Evolutionary conservation across 495 filamentous ascomycete species (phyloP), one percentile per base, ranked within the genome.

Genomic region (Friedmanniomyces simplex): DNA sequence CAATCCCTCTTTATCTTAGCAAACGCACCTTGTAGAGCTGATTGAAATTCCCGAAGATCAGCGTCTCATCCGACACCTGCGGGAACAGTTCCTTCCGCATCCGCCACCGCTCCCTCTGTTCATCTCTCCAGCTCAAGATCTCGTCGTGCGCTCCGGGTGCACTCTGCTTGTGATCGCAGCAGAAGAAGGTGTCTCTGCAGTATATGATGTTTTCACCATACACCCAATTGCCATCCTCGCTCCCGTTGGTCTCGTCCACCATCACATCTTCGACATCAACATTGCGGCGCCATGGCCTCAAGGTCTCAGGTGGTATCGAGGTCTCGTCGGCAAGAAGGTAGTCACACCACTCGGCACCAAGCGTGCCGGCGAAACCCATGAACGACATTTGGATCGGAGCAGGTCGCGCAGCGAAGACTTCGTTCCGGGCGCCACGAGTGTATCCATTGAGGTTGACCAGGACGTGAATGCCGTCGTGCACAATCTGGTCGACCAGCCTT

Each of bases 311-410:
- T 0, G 93, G 94, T 52, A 99, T 85, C 0, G 93, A 90, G 8
- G 88, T 87, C 45, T 84, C 74, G 65, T 99, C 93, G 3, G 93
- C 91, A 28, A 97, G 79, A 28, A 99, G 82, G 65, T 99, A 99
- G 65, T 99, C 93, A 68, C 93, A 99, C 93, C 93, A 99, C 66
- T 97, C 93, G 26, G 93, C 93, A 12, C 94, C 93, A 10, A 99
- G 76, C 1, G 93, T 96, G 7, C 93, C 93, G 0, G 93, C 93
- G 70, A 99, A 97, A 1, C 93, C 93, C 93, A 99, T 99, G 68
- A 99, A 99, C 0, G 93, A 96, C 93, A 99, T 99, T 63, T 97
- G 93, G 50, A 99, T 91, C 0, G 93, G 93, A 2, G 90, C 89
- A 11, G 93, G 90, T 25, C 93, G 82, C 13, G 94, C 93, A 34